Base-by-base conservation (phyloP, 1,284 basidiomycete genomes). In the Schizopora paradoxa region DNA sequence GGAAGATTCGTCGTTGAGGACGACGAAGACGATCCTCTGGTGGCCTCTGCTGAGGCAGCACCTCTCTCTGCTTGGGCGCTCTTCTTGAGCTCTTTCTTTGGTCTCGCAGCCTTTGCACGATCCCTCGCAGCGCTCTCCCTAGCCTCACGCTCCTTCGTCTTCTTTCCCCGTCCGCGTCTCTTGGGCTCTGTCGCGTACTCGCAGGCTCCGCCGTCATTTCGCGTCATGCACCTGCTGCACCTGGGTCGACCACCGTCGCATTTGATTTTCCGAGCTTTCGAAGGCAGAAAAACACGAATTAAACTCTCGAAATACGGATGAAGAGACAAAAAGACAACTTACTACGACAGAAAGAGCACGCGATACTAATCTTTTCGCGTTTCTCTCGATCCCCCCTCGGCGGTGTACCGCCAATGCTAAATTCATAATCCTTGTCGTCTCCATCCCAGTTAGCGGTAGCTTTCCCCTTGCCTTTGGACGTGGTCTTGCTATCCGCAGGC, bases 311-410 rank as follows among this genome's bases (percentile, higher is more conserved):
- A 19, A 41, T 34, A 46, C 41, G 49, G 45, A 29, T 48, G 51
- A 51, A 40, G 47, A 32, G 27, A 48, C 34, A 57, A 51, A 38
- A 43, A 33, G 40, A 50, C 11, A 16, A 56, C 77, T 68, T 61
- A 80, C 83, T 70, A 72, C 82, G 71, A 66, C 83, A 86, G 60
- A 83, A 84, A 61, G 81, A 66, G 65, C 83, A 86, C 47, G 83
- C 83, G 29, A 65, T 56, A 36, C 61, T 61, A 43, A 66, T 64
- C 54, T 65, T 50, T 13, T 18, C 39, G 13, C 48, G 22, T 21
- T 33, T 25, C 22, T 19, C 35, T 2, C 44, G 43, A 19, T 18
- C 11, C 5, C 36, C 44, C 27, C 26, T 38, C 34, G 44, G 29
- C 6, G 44, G 41, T 5, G 27, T 32, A 13, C 28, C 25, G 32